phyloP scores from a whole-genome alignment of 331 rosid species.

The Rosa hybrid region DNA sequence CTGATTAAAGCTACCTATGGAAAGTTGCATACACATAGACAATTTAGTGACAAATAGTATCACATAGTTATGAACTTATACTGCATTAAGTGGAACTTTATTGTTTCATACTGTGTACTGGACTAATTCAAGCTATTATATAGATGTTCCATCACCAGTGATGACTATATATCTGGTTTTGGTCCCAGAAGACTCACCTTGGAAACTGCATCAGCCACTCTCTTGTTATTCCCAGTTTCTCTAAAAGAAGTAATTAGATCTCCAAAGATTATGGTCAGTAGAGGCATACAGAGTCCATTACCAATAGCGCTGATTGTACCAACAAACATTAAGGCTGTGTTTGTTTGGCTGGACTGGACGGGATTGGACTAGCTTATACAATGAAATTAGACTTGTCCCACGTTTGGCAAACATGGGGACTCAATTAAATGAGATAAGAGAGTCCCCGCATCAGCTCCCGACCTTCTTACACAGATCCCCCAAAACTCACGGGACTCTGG shows the following conservation, averaged over 20 bases:
- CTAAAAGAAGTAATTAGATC: conserved; percentile 60
- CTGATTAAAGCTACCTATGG: not conserved
- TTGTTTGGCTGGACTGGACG: too few species aligned
- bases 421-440: too few species aligned
- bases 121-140: not conserved
- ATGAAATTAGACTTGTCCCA: too few species aligned
- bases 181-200: conserved; percentile 37
- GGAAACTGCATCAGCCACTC: conserved; percentile 57
- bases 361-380: too few species aligned
- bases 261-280: conserved; percentile 69
- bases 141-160: not conserved
- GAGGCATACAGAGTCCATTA: conserved; percentile 57
- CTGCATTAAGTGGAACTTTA: not conserved
- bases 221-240: conserved; percentile 24
- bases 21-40: not conserved
- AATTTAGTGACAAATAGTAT: not conserved
- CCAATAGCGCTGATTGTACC: conserved; percentile 66
- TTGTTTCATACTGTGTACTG: not conserved
- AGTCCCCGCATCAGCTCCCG: too few species aligned
- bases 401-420: too few species aligned
- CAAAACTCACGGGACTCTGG: too few species aligned
- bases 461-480: too few species aligned
- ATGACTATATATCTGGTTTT: not conserved
- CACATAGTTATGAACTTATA: not conserved
- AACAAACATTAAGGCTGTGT: conserved; percentile 62